A percentile compares a stretch with the other conserved stretches of the same genome.
Evolutionary conservation across 345 rosid genomes (phyloP).

Genomic region (Citrus glauca): DNA sequence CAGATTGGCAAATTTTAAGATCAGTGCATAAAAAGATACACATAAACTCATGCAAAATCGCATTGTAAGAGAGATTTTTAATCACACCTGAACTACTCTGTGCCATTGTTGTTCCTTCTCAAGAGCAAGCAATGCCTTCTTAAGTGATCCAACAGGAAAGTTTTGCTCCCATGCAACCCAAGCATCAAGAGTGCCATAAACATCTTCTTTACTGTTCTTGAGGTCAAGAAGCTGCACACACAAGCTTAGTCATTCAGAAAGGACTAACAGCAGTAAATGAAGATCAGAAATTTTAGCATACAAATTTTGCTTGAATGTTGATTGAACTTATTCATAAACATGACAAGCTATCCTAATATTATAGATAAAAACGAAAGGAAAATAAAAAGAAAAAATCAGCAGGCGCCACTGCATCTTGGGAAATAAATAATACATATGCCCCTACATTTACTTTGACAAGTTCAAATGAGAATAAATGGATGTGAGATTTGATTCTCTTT

Average conservation of each 20-base stretch:
- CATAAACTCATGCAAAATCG: not conserved
- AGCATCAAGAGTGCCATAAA: slow-evolving; percentile 90
- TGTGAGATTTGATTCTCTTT: not conserved
- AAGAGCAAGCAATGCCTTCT: slow-evolving; percentile 59
- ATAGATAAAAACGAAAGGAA: too few species aligned
- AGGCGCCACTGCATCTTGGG: not conserved
- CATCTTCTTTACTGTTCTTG: slow-evolving; percentile 72
- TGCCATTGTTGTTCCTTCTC: slow-evolving; percentile 94
- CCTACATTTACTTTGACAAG: not conserved
- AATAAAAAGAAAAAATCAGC: too few species aligned
- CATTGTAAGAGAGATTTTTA: slow-evolving; percentile 5
- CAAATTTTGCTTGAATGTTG: too few species aligned
- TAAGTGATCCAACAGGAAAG: slow-evolving; percentile 77
- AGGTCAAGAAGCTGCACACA: slow-evolving; percentile 65
- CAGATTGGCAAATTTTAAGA: not conserved
- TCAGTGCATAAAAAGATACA: not conserved
- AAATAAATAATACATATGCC: not conserved
- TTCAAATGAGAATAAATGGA: not conserved
- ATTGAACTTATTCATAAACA: too few species aligned
- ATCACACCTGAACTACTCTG: slow-evolving; percentile 71
- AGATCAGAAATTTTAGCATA: too few species aligned
- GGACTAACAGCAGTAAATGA: too few species aligned
- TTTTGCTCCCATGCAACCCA: slow-evolving; percentile 96
- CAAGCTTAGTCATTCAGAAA: not conserved
- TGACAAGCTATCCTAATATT: too few species aligned